These are phyloP conservation scores for Crithidia mellificae DNA, from an alignment of 208 protist genomes.

Conservation along the genomic window DNA sequence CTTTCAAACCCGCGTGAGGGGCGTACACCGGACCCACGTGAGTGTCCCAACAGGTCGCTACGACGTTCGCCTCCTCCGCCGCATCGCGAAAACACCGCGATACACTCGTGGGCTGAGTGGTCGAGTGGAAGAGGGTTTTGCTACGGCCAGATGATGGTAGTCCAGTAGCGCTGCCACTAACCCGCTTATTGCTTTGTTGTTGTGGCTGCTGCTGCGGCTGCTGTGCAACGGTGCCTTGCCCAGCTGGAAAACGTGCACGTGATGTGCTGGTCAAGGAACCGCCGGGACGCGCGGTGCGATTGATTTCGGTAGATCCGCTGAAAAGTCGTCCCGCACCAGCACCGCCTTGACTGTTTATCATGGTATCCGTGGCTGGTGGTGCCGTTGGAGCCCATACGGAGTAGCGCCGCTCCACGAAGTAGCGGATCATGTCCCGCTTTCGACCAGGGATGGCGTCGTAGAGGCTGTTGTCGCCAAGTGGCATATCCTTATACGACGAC, in stretches of 20 bases:
- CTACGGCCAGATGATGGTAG: no score
- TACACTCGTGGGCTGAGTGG: neutral
- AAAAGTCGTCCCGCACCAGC: no score
- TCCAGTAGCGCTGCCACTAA: no score
- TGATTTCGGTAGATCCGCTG: no score
- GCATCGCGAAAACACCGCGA: conserved; percentile 5
- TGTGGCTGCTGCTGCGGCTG: no score
- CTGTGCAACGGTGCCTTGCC: no score
- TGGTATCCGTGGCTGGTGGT: neutral
- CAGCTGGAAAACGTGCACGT: no score
- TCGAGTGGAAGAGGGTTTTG: no score
- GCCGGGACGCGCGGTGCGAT: no score
- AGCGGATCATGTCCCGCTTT: conserved; percentile 60
- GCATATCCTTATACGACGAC: neutral
- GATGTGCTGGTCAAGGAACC: no score
- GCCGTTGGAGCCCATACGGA: conserved; percentile 6
- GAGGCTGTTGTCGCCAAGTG: conserved; percentile 14
- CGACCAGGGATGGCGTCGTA: conserved; percentile 36
- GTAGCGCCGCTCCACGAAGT: conserved; percentile 42
- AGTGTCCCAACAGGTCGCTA: conserved; percentile 55
- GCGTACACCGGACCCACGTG: conserved; percentile 51
- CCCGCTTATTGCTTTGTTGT: neutral
- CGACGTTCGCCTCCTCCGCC: conserved; percentile 15
- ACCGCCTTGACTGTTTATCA: no score
- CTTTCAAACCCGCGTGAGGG: conserved; percentile 40